Conservation (phyloP, 1,139 yeast species). For the Trichomonascaceae sp. region DNA sequence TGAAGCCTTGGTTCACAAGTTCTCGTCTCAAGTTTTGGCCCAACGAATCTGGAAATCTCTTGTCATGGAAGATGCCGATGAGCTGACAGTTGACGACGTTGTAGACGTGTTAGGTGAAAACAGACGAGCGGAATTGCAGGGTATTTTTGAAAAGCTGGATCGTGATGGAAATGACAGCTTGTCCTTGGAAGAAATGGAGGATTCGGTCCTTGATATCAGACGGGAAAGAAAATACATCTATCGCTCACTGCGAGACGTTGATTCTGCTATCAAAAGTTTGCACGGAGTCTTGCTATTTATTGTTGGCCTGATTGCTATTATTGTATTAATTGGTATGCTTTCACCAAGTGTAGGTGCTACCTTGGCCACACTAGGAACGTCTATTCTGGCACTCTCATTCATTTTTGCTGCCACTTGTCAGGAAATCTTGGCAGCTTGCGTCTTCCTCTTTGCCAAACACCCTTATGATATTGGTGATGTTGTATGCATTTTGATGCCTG, state of each 20-base stretch:
- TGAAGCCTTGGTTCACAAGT: constrained; percentile 31
- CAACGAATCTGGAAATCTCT: constrained; percentile 39
- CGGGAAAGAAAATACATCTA: constrained; percentile 34
- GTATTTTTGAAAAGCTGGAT: constrained; percentile 34
- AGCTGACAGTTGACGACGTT: constrained; percentile 32
- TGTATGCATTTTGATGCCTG: constrained; percentile 27
- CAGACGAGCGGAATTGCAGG: constrained; percentile 30
- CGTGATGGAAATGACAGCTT: constrained; percentile 35
- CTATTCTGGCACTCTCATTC: constrained; percentile 37
- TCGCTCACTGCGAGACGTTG: constrained; percentile 36
- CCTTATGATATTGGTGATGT: constrained; percentile 41
- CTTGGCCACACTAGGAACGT: constrained; percentile 38
- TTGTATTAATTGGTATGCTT: constrained; percentile 38
- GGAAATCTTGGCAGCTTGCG: constrained; percentile 37
- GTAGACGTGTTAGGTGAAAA: constrained; percentile 33
- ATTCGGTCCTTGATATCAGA: constrained; percentile 31
- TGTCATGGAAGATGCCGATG: constrained; percentile 36
- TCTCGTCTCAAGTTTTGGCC: constrained; percentile 32
- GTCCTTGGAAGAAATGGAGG: constrained; percentile 35
- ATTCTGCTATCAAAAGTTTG: constrained; percentile 37
- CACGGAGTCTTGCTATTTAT: constrained; percentile 34
- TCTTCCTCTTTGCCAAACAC: constrained; percentile 39
- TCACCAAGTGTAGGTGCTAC: constrained; percentile 38
- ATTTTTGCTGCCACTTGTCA: constrained; percentile 36
- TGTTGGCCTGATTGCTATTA: constrained; percentile 31